Base-by-base conservation (phyloP, 2,329 filamentous ascomycete genomes). In the Chrysoporthe cubensis region DNA sequence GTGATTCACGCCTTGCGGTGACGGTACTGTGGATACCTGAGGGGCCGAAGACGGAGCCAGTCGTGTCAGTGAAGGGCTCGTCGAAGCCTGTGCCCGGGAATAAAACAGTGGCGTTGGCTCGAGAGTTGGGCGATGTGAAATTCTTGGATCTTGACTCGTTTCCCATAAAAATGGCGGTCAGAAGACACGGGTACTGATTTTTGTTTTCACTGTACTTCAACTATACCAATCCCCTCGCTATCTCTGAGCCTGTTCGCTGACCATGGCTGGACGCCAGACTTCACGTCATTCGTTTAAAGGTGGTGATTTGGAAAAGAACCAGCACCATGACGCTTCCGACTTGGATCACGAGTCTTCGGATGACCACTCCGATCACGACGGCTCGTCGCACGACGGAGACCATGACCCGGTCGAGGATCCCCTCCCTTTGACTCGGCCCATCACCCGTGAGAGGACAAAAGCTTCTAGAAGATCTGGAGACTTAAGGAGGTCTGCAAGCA, bases 401-500 rank as follows among this genome's bases (percentile, higher is more conserved):
- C 63, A 59, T 40, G 44, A 50, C 18, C 32, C 50, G 1, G 32
- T 11, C 7, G 13, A 65, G n/a, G 44, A 48, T 4, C 54, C 54
- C 4, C 50, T 21, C 1, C 40, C 34, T 21, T 48, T 65, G n/a
- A 60, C 59, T 5, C 63, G 60, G 7, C 63, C 59, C 52, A 32
- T 64, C 44, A 48, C 64, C 58, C 21, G 46, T 52, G 57, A 60
- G 50, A 59, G 59, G 32, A 61, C 68, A 63, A 65, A 62, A 43
- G 54, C 57, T 16, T 66, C 65, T 18, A 66, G 66, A 26, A 63
- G 32, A 13, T 68, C 68, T 4, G 54, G 62, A 43, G 66, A 70
- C 44, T 13, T 64, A 26, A 66, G 61, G 48, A 66, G 66, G 52
- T 54, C 68, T 26, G 61, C 65, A 13, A 68, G 67, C 64, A 71